These are phyloP conservation scores for Patellaria atrata DNA, from an alignment of 495 filamentous ascomycete species.

Conservation along the genomic window DNA sequence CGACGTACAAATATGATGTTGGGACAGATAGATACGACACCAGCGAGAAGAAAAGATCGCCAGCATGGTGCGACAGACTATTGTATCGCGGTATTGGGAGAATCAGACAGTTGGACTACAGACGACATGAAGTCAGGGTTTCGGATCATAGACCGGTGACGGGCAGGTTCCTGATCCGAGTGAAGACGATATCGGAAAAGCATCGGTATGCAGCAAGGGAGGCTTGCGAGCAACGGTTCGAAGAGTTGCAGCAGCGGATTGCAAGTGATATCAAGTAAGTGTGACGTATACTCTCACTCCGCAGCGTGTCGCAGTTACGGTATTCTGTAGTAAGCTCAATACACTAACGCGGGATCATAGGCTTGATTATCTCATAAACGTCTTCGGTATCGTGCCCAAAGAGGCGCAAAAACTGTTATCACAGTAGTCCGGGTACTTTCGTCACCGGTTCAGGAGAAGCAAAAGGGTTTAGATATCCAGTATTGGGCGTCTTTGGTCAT, in stretches of 20 bases:
- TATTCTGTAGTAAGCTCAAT: constrained; percentile 2
- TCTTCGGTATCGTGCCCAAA: constrained; percentile 20
- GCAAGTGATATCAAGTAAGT: constrained; percentile 48
- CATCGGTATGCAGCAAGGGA: constrained; percentile 53
- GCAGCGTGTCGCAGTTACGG: background rate
- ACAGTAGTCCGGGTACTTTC: background rate
- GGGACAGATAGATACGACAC: constrained; percentile 88
- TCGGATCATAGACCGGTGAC: constrained; percentile 91
- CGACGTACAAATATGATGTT: constrained; percentile 83
- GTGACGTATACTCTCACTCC: background rate
- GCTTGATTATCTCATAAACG: constrained; percentile 26
- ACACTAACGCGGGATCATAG: constrained; percentile 8
- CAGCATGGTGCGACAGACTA: constrained; percentile 92
- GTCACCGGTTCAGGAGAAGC: background rate
- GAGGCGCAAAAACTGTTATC: constrained; percentile 20
- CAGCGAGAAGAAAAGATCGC: constrained; percentile 87
- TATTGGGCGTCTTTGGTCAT: no score
- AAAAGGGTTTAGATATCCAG: no score
- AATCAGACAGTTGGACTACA: constrained; percentile 77
- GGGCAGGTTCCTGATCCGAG: constrained; percentile 60
- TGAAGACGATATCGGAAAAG: constrained; percentile 62
- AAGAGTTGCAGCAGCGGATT: constrained; percentile 47
- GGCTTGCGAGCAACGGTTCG: constrained; percentile 54
- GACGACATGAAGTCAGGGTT: constrained; percentile 72
- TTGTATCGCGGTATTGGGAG: constrained; percentile 71